Evolutionary conservation across 345 rosid genomes (phyloP), one percentile per base, ranked within the genome.

Genomic region (Leavenworthia alabamica): DNA sequence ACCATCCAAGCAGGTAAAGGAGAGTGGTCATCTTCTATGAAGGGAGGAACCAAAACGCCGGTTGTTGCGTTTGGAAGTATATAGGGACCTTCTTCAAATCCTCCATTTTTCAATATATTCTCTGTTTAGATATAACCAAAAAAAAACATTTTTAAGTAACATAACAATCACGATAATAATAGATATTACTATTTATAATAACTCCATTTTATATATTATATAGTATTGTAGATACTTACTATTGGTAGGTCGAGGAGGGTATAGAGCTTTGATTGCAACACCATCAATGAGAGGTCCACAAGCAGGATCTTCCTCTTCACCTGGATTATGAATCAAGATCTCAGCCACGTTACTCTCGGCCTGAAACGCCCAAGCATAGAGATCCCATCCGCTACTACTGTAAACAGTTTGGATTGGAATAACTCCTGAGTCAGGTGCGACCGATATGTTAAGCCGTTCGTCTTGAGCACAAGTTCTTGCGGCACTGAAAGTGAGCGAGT

Each of bases 391-490:
- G 23, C 64, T 82, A 71, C 95, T 83, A 55, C 87, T 84, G n/a
- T 88, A 91, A 56, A 88, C 45, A 0, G 96, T 91, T 68, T 91
- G 98, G 61, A 88, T 64, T 4, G 97, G 97, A 15, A 90, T 58
- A 40, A 88, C 69, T 0, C 97, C 94, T 37, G 71, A 83, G 24
- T 90, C 90, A 0, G 95, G 88, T 5, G 95, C 79, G 17, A 86
- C 98, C 0, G 96, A 86, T 10, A 91, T 74, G 54, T 89, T 89
- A 8, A 88, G 67, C 7, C 76, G 79, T 80, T 91, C 96, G 61
- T 88, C 92, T 65, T 91, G 95, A 6, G 96, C 94, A 55, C 95
- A 88, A 2, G 96, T 91, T 26, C 98, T 85, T 10, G 98, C 98
- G 3, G 86, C 96, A 40, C 85, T 83, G 71, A 91, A 88, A 8